phyloP scores from a whole-genome alignment of 768 basidiomycete species.

The Albatrellus ellisii region DNA sequence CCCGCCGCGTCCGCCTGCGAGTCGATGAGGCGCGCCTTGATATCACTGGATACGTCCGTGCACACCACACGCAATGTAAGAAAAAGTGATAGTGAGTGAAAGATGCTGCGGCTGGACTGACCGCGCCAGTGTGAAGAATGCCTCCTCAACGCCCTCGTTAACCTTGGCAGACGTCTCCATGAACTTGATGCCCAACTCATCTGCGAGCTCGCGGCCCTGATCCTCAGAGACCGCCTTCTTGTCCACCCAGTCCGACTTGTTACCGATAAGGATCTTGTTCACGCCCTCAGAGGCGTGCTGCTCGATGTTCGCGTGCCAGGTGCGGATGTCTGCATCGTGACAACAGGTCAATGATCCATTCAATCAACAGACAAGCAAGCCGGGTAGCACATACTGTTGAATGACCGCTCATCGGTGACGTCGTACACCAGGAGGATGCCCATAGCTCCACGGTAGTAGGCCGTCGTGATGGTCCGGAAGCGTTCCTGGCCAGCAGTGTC shows the following conservation, averaged over 20 bases:
- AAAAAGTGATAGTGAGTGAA: not conserved
- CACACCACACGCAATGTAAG: not conserved
- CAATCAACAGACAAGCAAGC: not conserved
- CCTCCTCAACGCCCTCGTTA: constrained; percentile 96
- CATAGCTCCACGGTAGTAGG: constrained; percentile 98
- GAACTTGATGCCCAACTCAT: constrained; percentile 90
- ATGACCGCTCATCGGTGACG: constrained; percentile 88
- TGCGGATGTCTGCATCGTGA: constrained; percentile 69
- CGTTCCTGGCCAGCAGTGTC: constrained; percentile 99
- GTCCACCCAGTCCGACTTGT: constrained; percentile 98
- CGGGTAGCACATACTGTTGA: constrained; percentile 63
- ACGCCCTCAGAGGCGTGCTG: constrained; percentile 98
- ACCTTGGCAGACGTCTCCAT: constrained; percentile 97
- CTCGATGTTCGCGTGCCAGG: constrained; percentile 97
- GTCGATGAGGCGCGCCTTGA: constrained; percentile 95
- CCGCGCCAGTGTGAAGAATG: constrained; percentile 96
- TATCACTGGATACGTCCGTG: constrained; percentile 46
- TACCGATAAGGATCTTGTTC: constrained; percentile 98
- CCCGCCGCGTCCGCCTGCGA: constrained; percentile 60
- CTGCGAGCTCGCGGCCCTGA: constrained; percentile 84
- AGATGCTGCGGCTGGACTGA: constrained; percentile 24
- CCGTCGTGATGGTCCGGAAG: constrained; percentile 96
- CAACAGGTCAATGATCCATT: not conserved
- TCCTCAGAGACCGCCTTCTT: constrained; percentile 87
- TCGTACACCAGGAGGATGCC: constrained; percentile 98